Conservation (phyloP, 331 rosid species). For the Pyrus hybrid region DNA sequence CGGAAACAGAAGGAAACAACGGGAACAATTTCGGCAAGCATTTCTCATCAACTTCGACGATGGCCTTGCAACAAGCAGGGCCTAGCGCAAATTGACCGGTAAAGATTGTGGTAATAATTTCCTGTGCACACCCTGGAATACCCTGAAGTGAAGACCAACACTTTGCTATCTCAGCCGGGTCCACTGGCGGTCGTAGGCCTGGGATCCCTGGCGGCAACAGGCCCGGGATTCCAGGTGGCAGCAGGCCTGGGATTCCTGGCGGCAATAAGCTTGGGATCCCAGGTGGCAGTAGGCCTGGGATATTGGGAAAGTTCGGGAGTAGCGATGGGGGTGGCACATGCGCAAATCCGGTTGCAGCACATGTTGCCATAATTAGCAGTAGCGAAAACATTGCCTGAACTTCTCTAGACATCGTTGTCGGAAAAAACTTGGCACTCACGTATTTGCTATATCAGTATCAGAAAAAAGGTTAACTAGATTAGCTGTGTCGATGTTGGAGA, state of each 20-base stretch:
- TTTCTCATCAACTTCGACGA: neutral
- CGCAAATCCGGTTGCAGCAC: neutral
- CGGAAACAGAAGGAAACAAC: neutral
- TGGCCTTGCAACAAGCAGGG: conserved; percentile 3
- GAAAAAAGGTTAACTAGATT: neutral
- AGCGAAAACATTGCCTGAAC: neutral
- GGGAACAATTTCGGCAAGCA: conserved; percentile 4
- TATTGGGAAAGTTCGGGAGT: neutral
- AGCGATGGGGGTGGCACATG: neutral
- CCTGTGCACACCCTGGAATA: neutral
- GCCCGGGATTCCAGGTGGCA: neutral
- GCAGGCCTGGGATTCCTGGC: neutral
- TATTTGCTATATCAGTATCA: too few species aligned
- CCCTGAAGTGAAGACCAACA: neutral
- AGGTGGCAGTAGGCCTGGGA: neutral
- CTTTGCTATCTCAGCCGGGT: neutral
- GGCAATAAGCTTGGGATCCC: neutral
- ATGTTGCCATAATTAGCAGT: neutral
- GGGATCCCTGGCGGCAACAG: neutral
- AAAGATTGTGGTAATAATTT: neutral
- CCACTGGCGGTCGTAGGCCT: neutral
- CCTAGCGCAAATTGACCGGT: neutral
- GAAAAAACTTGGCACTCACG: too few species aligned
- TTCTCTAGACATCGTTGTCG: neutral
- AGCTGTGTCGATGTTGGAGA: neutral